phyloP scores from a whole-genome alignment of 2,329 filamentous ascomycete genomes.

The Cladorrhinum sp. region DNA sequence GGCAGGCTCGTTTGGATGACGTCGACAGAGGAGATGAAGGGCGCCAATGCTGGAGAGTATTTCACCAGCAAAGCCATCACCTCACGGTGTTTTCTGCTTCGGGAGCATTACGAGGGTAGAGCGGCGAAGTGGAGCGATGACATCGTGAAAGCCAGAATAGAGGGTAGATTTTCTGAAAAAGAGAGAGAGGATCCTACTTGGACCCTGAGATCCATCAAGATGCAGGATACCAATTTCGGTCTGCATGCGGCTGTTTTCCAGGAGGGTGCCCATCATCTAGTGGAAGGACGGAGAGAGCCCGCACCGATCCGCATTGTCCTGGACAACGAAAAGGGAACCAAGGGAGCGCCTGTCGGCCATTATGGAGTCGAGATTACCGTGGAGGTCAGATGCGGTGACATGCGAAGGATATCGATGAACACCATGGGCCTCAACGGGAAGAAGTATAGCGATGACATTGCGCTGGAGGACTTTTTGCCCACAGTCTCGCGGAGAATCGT shows the following conservation, averaged over 20 bases:
- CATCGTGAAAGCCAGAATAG: slow-evolving; percentile 78
- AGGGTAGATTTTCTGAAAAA: slow-evolving; percentile 77
- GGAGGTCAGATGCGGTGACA: slow-evolving; percentile 56
- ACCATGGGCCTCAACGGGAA: slow-evolving; percentile 65
- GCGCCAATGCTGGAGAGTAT: slow-evolving; percentile 47
- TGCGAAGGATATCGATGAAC: slow-evolving; percentile 47
- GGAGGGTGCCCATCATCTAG: slow-evolving; percentile 59
- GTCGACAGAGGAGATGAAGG: slow-evolving; percentile 59
- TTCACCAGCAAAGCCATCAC: slow-evolving; percentile 52
- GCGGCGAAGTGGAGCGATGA: slow-evolving; percentile 78
- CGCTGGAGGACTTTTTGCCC: slow-evolving; percentile 67
- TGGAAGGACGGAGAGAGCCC: slow-evolving; percentile 64
- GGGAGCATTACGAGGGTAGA: slow-evolving; percentile 74
- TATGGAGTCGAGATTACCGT: slow-evolving; percentile 70
- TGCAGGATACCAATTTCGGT: slow-evolving; percentile 58
- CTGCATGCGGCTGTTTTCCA: slow-evolving; percentile 69
- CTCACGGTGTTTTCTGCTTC: slow-evolving; percentile 67
- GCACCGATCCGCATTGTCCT: slow-evolving; percentile 71
- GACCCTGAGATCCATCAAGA: slow-evolving; percentile 69
- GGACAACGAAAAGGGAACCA: slow-evolving; percentile 64
- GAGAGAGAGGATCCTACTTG: slow-evolving; percentile 79
- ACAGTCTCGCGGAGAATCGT: slow-evolving; percentile 72
- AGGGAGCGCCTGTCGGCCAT: slow-evolving; percentile 62
- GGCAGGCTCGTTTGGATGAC: slow-evolving; percentile 66
- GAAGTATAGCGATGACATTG: slow-evolving; percentile 71